Conservation (phyloP, 2,329 filamentous ascomycete genomes). For the Dryadomyces quercus-mongolicae region DNA sequence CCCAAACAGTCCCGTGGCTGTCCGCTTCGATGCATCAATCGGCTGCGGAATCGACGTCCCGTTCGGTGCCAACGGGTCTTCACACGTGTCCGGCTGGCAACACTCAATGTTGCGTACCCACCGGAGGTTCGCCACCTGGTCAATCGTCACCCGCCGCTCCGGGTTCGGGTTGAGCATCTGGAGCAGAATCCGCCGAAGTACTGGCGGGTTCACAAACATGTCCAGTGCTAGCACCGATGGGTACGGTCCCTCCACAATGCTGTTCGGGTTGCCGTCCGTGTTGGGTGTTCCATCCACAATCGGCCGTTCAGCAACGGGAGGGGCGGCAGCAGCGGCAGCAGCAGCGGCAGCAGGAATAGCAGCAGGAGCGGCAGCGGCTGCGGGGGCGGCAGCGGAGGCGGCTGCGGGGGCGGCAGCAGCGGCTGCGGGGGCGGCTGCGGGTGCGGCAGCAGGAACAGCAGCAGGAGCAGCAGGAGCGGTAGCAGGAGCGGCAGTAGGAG, state of each 20-base stretch:
- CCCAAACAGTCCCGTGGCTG: slow-evolving; percentile 26
- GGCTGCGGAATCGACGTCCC: slow-evolving; percentile 20
- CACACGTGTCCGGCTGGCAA: slow-evolving; percentile 61
- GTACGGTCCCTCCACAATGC: slow-evolving; percentile 24
- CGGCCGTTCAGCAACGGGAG: neutral
- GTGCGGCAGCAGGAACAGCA: neutral
- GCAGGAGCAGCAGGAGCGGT: neutral
- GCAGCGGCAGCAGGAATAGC: neutral
- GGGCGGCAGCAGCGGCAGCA: neutral
- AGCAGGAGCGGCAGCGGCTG: neutral
- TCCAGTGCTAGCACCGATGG: slow-evolving; percentile 57
- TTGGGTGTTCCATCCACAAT: slow-evolving; percentile 13
- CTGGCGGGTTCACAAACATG: slow-evolving; percentile 49
- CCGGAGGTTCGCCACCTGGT: slow-evolving; percentile 55
- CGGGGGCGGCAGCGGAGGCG: neutral
- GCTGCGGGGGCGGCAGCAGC: no score
- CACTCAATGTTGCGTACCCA: slow-evolving; percentile 68
- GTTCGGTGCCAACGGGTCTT: slow-evolving; percentile 33
- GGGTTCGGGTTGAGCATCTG: slow-evolving; percentile 78
- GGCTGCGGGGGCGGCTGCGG: neutral
- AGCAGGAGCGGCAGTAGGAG: no score
- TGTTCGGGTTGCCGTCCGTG: slow-evolving; percentile 35
- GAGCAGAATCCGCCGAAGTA: slow-evolving; percentile 58
- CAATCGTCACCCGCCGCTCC: slow-evolving; percentile 54
- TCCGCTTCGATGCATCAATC: slow-evolving; percentile 51